Evolutionary conservation across 2,329 filamentous ascomycete species (phyloP).

Genomic region (Microsporum audouinii): DNA sequence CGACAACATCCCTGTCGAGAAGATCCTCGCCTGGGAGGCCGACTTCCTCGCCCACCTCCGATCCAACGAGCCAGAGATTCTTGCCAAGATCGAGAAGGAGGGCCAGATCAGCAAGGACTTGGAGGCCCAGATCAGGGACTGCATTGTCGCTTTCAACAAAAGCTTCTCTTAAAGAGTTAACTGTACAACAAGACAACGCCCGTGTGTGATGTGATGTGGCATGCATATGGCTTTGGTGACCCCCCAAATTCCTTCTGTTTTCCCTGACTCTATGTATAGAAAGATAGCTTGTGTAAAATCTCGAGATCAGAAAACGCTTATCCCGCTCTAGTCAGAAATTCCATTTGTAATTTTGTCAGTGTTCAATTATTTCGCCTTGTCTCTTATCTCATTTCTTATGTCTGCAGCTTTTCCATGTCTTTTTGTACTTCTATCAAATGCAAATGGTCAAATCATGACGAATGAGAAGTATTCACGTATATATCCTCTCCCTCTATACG

Average conservation of each 20-base stretch:
- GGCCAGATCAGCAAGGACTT: slow-evolving; percentile 90
- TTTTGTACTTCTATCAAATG: neutral
- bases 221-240: slow-evolving; percentile 1
- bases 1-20: slow-evolving; percentile 75
- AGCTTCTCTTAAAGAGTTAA: slow-evolving; percentile 53
- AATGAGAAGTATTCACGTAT: too few relatives aligned
- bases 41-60: slow-evolving; percentile 90
- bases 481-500: too few relatives aligned
- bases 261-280: slow-evolving; percentile 12
- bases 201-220: neutral
- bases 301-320: slow-evolving; percentile 11
- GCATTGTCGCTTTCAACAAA: slow-evolving; percentile 77
- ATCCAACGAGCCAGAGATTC: slow-evolving; percentile 74
- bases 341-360: slow-evolving; percentile 7
- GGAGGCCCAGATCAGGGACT: slow-evolving; percentile 53
- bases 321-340: slow-evolving; percentile 7
- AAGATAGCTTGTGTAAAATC: slow-evolving; percentile 17
- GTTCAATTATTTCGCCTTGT: neutral
- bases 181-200: slow-evolving; percentile 4
- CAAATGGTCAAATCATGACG: neutral
- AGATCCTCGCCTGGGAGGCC: slow-evolving; percentile 86
- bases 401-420: neutral
- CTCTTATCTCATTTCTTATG: neutral
- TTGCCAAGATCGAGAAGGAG: slow-evolving; percentile 87
- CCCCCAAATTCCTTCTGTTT: slow-evolving; percentile 6